Evolutionary conservation across 768 basidiomycete genomes (phyloP), one percentile per base, ranked within the genome.

Genomic region (Mycena venus): DNA sequence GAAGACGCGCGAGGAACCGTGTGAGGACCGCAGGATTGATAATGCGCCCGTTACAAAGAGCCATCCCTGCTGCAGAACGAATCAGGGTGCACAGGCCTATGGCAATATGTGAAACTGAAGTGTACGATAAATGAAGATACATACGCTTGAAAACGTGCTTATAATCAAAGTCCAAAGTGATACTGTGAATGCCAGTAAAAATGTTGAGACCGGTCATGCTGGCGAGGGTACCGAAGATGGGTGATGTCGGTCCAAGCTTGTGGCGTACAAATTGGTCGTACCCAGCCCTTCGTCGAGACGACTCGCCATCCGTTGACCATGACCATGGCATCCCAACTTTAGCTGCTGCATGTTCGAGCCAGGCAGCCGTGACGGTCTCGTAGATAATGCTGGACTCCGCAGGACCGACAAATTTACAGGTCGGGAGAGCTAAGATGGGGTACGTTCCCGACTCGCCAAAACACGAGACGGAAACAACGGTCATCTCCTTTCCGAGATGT

Each of bases 11-110:
- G 29, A 82, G 70, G 70, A 73, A 81, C 14, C 59, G 19, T 0
- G 68, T 40, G 23, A 82, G 77, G 1, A 80, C 17, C 11, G 38
- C 36, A 14, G 76, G 79, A 75, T 80, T 82, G 36, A 83, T 70
- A 21, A 69, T 38, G 4, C 56, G 67, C 10, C 60, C 70, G 36
- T 72, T 65, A 29, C 40, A 25, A 6, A 72, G 55, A 8, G 44
- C 44, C n/a, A 70, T 68, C 9, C 73, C 73, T 0, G 23, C 49
- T 8, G 51, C 21, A 3, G 70, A 71, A 25, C 74, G 68, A 15
- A 77, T 29, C 2, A 75, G 58, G 0, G 74, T 77, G 58, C 74
- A 77, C 3, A 75, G 15, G 2, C 77, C 77, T 78, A 31, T 27
- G 14, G 31, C 14, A 40, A 19, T 10, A n/a, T 29, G 21, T 4